Conservation (phyloP, 371 early-diverging fungal genomes). For the Encephalitozoon romaleae region DNA sequence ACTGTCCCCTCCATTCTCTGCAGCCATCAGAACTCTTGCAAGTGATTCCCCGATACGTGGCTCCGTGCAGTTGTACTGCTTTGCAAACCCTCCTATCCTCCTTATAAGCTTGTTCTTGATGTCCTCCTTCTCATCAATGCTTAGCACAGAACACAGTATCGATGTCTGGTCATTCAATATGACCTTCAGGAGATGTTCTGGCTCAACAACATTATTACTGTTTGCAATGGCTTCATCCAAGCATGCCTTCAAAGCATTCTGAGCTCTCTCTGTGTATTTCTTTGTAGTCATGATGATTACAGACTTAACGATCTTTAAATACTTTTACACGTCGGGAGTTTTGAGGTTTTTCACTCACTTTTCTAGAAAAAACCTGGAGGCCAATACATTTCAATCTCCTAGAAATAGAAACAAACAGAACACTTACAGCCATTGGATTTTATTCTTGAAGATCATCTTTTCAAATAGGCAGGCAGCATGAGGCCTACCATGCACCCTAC, state of each 20-base stretch:
- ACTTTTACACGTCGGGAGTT: not conserved
- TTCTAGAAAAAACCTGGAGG: constrained; percentile 13
- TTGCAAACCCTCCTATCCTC: constrained; percentile 30
- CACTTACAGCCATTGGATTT: not conserved
- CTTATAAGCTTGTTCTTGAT: constrained; percentile 6
- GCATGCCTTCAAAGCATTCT: constrained; percentile 22
- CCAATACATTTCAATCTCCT: no score
- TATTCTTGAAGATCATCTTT: not conserved
- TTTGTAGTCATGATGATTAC: constrained; percentile 32
- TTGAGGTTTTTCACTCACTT: not conserved
- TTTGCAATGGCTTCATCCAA: constrained; percentile 35
- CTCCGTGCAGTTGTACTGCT: not conserved
- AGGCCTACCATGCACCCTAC: not conserved
- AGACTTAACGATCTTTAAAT: not conserved
- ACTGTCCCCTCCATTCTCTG: not conserved
- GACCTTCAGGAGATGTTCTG: constrained; percentile 44
- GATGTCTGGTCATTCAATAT: constrained; percentile 23
- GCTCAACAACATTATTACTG: constrained; percentile 36
- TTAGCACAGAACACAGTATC: constrained; percentile 21
- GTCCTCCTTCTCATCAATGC: constrained; percentile 14
- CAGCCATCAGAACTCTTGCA: constrained; percentile 12
- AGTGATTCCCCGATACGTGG: constrained; percentile 14
- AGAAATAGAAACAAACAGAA: not conserved
- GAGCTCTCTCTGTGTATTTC: constrained; percentile 37
- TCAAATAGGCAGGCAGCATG: not conserved